These are phyloP conservation scores for Phycomyces blakesleeanus DNA, from an alignment of 192 early-diverging fungal genomes.

Conservation along the genomic window DNA sequence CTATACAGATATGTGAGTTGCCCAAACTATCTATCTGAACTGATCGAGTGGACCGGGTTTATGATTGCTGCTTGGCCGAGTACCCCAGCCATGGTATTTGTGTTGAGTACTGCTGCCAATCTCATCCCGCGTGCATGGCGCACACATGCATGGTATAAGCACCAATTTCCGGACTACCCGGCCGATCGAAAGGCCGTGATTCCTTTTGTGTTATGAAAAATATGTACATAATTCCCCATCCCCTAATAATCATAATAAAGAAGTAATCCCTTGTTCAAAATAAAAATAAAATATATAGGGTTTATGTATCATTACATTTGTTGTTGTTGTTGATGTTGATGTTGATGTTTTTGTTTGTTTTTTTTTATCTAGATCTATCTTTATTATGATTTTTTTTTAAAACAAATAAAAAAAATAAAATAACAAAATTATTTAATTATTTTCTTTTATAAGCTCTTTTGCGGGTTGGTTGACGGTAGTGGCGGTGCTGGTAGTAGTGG, in stretches of 20 bases:
- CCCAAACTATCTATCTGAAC: conserved; percentile 38
- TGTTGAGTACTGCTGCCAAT: conserved; percentile 26
- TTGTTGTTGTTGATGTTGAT: too few relatives aligned
- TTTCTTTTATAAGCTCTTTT: too few relatives aligned
- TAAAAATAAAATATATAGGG: too few relatives aligned
- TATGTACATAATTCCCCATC: neutral
- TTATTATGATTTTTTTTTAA: too few relatives aligned
- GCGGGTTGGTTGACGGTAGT: too few relatives aligned
- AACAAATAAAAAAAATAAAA: too few relatives aligned
- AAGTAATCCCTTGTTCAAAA: neutral
- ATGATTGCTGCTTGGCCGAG: conserved; percentile 27
- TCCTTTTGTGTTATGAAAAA: conserved; percentile 36
- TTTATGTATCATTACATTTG: too few relatives aligned
- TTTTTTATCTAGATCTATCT: too few relatives aligned
- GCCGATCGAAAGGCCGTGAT: conserved; percentile 33
- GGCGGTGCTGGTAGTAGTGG: too few relatives aligned
- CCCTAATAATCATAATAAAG: neutral
- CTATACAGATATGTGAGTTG: conserved; percentile 32
- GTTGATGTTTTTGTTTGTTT: too few relatives aligned
- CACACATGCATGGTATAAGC: conserved; percentile 36
- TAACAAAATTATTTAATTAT: too few relatives aligned
- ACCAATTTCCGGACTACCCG: conserved; percentile 34
- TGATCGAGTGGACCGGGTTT: conserved; percentile 40
- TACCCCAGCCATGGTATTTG: conserved; percentile 32
- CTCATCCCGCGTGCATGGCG: conserved; percentile 33